A percentile compares a stretch with the other conserved stretches of the same genome.
Evolutionary conservation across 73 alveolate species (phyloP).

Genomic region (Uronychia binucleata): DNA sequence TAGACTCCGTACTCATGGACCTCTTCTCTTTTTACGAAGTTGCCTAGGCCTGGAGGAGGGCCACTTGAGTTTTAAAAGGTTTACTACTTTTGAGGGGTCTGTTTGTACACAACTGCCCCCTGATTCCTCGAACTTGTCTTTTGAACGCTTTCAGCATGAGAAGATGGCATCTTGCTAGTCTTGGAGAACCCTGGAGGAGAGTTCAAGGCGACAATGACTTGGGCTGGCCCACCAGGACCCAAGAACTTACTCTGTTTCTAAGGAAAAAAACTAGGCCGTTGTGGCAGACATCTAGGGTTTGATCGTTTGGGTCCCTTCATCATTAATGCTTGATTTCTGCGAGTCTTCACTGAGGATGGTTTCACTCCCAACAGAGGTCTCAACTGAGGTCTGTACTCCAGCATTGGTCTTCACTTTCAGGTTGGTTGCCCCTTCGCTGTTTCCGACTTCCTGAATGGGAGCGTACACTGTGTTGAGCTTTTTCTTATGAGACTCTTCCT

Average conservation of each 20-base stretch:
- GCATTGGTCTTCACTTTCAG: background rate
- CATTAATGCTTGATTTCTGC: background rate
- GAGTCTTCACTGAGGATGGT: background rate
- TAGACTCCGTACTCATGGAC: too few relatives aligned
- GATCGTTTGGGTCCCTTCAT: background rate
- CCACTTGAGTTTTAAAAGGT: background rate
- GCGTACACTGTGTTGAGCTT: background rate
- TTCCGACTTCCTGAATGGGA: background rate
- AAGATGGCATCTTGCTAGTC: background rate
- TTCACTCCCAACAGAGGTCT: background rate
- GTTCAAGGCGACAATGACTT: background rate
- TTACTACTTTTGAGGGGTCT: too few relatives aligned
- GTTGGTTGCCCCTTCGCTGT: background rate
- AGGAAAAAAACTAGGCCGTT: background rate
- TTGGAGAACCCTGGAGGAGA: background rate
- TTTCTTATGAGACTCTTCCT: background rate
- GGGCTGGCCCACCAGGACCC: background rate
- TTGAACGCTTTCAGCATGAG: background rate
- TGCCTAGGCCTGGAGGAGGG: background rate
- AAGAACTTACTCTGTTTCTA: background rate
- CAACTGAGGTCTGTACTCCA: background rate
- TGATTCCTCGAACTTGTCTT: background rate
- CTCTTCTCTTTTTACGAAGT: background rate
- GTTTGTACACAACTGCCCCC: too few relatives aligned
- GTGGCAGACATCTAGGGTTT: background rate